phyloP scores from a whole-genome alignment of 305 asterid species.

The Fraxinus floribunda region DNA sequence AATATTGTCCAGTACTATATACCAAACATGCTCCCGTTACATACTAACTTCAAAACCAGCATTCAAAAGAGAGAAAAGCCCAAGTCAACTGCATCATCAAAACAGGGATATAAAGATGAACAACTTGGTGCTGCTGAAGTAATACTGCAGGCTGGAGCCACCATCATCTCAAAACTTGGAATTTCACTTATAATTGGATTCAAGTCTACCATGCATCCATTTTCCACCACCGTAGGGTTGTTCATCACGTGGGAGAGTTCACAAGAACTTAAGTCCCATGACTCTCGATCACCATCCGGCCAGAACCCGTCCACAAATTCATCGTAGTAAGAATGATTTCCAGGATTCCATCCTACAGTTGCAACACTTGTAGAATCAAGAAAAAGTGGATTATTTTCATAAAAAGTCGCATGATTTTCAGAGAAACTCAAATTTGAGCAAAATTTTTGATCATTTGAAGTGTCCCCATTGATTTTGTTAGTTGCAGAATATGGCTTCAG shows the following conservation, averaged over 20 bases:
- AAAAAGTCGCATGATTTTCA: constrained; percentile 12
- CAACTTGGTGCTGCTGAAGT: constrained; percentile 20
- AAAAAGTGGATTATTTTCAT: constrained; percentile 1
- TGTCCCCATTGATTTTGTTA: not conserved
- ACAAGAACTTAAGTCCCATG: constrained; percentile 48
- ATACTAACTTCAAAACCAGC: not conserved
- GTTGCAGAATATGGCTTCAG: constrained; percentile 49
- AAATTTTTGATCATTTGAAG: not conserved
- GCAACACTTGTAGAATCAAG: constrained; percentile 13
- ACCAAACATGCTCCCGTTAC: not conserved
- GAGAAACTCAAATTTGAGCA: constrained; percentile 20
- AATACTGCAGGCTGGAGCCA: not conserved
- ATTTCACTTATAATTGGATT: constrained; percentile 15
- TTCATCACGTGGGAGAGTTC: constrained; percentile 42
- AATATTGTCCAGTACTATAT: not conserved
- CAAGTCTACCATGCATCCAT: constrained; percentile 27
- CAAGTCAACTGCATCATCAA: constrained; percentile 33
- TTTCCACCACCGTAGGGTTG: constrained; percentile 16
- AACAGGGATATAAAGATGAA: constrained; percentile 25
- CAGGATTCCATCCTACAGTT: constrained; percentile 21
- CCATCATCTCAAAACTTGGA: constrained; percentile 21
- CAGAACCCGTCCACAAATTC: constrained; percentile 37
- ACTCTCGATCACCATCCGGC: constrained; percentile 30
- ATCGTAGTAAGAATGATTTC: constrained; percentile 15
- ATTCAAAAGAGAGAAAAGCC: constrained; percentile 29